A percentile compares a stretch with the other conserved stretches of the same genome.
phyloP scores from a whole-genome alignment of 257 asterid genomes.

The Solanum sejunctum region DNA sequence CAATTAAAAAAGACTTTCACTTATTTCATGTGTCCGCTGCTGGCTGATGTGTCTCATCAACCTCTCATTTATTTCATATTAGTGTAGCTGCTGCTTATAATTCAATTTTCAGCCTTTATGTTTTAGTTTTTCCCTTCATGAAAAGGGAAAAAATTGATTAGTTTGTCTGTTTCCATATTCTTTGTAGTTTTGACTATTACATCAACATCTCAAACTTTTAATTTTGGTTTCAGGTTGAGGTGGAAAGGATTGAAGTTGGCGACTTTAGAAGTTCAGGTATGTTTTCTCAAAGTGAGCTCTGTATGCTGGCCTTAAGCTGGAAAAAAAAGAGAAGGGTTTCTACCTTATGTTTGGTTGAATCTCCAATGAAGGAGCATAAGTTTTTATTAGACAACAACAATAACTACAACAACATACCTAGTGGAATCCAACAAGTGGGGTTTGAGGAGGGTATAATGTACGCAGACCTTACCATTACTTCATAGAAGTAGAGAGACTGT shows the following conservation, averaged over 20 bases:
- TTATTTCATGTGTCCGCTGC: not conserved
- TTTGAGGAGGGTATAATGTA: no score
- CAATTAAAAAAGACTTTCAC: not conserved
- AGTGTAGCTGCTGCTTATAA: not conserved
- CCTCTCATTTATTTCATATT: not conserved
- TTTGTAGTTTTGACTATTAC: not conserved
- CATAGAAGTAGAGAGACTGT: no score
- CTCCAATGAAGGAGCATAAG: not conserved
- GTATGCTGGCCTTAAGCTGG: not conserved
- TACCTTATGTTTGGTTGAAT: not conserved
- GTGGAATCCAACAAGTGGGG: no score
- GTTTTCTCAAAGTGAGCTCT: conserved; percentile 1
- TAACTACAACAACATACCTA: no score
- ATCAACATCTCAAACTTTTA: not conserved
- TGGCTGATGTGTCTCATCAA: not conserved
- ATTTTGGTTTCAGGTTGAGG: conserved; percentile 62
- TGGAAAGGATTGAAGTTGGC: conserved; percentile 79
- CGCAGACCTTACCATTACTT: no score
- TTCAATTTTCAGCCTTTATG: not conserved
- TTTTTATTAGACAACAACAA: not conserved
- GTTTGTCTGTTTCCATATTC: not conserved
- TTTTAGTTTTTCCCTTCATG: not conserved
- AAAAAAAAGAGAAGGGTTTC: not conserved
- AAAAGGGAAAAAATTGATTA: not conserved
- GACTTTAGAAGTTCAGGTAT: conserved; percentile 64